Conservation (phyloP, 345 rosid species). For the Aurinia saxatilis region DNA sequence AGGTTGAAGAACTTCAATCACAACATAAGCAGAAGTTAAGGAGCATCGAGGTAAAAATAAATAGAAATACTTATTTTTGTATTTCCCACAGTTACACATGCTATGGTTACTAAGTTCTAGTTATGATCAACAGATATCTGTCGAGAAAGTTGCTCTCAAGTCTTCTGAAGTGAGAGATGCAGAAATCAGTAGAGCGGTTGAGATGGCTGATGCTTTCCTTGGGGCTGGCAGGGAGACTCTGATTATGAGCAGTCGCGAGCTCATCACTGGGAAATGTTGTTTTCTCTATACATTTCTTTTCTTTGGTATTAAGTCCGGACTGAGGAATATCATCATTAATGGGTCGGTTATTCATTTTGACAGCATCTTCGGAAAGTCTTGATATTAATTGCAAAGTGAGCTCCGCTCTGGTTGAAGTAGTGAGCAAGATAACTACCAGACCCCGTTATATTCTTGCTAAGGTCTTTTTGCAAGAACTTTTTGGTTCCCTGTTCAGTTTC, state of each 20-base stretch:
- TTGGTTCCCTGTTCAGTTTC: constrained; percentile 7
- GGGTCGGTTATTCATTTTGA: constrained; percentile 12
- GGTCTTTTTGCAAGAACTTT: constrained; percentile 36
- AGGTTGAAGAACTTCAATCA: constrained; percentile 82
- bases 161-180: constrained; percentile 62
- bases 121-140: constrained; percentile 59
- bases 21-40: constrained; percentile 54
- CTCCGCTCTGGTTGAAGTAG: constrained; percentile 92
- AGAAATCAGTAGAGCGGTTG: constrained; percentile 68
- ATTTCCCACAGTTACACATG: neutral
- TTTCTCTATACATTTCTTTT: neutral
- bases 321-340: constrained; percentile 2
- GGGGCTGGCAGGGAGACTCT: constrained; percentile 61
- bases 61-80: neutral
- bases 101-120: constrained; percentile 14
- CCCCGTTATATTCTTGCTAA: constrained; percentile 97
- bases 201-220: constrained; percentile 67
- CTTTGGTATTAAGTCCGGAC: neutral
- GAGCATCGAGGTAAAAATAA: constrained; percentile 61
- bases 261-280: constrained; percentile 80
- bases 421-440: constrained; percentile 60
- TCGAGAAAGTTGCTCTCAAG: constrained; percentile 71
- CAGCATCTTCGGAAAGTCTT: constrained; percentile 90
- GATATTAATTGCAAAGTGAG: constrained; percentile 94
- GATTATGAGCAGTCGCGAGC: constrained; percentile 88